Evolutionary conservation across 352 stramenopile genomes (phyloP).

Genomic region (Poterioochromonas sp.): DNA sequence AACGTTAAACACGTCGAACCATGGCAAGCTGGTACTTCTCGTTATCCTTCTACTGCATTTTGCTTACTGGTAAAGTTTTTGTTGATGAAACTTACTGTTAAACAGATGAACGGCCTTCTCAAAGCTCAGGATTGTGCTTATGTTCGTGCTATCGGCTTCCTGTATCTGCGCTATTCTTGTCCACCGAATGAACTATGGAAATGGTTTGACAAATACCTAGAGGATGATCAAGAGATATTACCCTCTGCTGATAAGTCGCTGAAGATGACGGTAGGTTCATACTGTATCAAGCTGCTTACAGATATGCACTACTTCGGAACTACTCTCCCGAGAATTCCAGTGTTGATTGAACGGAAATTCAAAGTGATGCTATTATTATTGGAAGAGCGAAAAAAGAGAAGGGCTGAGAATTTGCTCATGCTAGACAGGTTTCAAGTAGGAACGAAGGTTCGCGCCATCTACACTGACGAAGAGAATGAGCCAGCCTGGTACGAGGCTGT

Average conservation of each 20-base stretch:
- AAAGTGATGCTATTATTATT: slow-evolving; percentile 81
- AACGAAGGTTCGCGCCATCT: slow-evolving; percentile 82
- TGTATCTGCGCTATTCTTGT: slow-evolving; percentile 93
- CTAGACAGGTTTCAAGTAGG: slow-evolving; percentile 57
- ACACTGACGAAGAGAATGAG: slow-evolving; percentile 88
- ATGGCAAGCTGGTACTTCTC: slow-evolving; percentile 71
- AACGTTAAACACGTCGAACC: slow-evolving; percentile 67
- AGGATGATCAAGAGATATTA: slow-evolving; percentile 84
- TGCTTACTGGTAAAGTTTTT: slow-evolving; percentile 93
- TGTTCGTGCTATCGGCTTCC: slow-evolving; percentile 87
- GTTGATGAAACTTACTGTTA: slow-evolving; percentile 83
- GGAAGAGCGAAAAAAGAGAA: slow-evolving; percentile 52
- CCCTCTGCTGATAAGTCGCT: slow-evolving; percentile 64
- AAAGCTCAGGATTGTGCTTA: slow-evolving; percentile 83
- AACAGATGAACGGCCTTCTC: slow-evolving; percentile 89
- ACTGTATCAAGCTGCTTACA: slow-evolving; percentile 72
- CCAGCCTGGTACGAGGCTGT: slow-evolving; percentile 81
- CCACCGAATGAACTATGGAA: slow-evolving; percentile 76
- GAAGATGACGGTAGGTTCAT: slow-evolving; percentile 81
- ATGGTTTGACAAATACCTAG: slow-evolving; percentile 88
- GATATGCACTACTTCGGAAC: slow-evolving; percentile 92
- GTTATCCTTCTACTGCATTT: slow-evolving; percentile 86
- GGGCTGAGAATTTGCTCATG: slow-evolving; percentile 45
- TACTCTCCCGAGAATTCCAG: slow-evolving; percentile 86
- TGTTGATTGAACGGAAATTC: slow-evolving; percentile 86